These are phyloP conservation scores for Saturnispora gosingensis DNA, from an alignment of 805 yeast species.

Conservation along the genomic window DNA sequence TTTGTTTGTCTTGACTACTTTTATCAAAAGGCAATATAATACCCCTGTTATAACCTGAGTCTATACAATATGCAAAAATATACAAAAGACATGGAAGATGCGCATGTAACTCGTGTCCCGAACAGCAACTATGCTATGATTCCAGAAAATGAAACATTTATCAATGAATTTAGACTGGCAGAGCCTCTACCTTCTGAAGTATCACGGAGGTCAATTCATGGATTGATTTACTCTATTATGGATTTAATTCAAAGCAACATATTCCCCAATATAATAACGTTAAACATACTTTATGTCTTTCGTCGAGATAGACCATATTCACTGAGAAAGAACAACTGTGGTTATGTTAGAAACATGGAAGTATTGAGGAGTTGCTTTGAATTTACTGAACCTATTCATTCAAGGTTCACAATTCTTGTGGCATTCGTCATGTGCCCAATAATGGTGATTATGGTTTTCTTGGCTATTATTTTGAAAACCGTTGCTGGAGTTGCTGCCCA, in stretches of 20 bases:
- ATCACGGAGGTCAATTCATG: neutral
- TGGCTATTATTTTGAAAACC: neutral
- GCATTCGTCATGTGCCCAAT: neutral
- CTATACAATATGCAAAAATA: no score
- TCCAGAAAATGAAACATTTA: neutral
- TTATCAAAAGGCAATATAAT: neutral
- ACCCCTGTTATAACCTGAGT: neutral
- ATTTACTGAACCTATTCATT: neutral
- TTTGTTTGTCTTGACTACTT: neutral
- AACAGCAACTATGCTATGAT: neutral
- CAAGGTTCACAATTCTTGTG: neutral
- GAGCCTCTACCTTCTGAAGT: neutral
- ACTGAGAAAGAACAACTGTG: neutral
- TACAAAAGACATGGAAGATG: neutral
- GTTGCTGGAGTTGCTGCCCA: neutral
- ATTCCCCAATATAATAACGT: neutral
- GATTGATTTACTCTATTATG: neutral
- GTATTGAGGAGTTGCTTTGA: neutral
- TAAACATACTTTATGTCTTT: neutral
- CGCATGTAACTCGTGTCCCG: neutral
- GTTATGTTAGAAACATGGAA: neutral
- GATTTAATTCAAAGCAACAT: neutral
- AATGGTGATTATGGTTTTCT: constrained; percentile 5
- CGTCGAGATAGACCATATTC: neutral
- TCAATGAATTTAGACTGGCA: neutral